These are phyloP conservation scores for Candida fluviatilis DNA, from an alignment of 805 yeast genomes.

Conservation along the genomic window DNA sequence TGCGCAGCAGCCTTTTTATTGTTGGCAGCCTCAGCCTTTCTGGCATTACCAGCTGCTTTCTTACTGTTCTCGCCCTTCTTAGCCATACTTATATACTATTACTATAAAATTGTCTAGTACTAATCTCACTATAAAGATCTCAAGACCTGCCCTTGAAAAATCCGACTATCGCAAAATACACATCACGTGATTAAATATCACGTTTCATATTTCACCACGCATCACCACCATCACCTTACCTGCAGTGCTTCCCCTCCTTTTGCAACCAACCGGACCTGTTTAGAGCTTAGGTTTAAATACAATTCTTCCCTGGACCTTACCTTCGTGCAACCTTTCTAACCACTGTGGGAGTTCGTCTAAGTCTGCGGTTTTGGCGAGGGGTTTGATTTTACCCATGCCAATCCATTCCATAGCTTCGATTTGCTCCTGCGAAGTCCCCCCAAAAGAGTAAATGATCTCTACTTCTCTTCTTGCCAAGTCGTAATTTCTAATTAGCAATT, in stretches of 20 bases:
- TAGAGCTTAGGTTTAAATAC: conserved; percentile 30
- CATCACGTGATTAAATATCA: too few relatives aligned
- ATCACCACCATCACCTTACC: too few relatives aligned
- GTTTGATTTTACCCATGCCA: conserved; percentile 34
- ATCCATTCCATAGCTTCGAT: conserved; percentile 41
- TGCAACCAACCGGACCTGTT: too few relatives aligned
- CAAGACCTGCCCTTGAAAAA: too few relatives aligned
- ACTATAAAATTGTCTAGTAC: neutral
- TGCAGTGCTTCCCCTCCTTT: too few relatives aligned
- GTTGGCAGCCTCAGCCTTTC: conserved; percentile 61
- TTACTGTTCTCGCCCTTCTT: conserved; percentile 47
- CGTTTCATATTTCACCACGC: too few relatives aligned
- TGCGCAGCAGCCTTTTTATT: conserved; percentile 52
- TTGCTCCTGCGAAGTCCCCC: conserved; percentile 44
- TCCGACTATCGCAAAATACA: neutral
- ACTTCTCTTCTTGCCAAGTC: conserved; percentile 40
- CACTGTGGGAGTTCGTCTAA: conserved; percentile 34
- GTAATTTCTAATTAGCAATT: conserved; percentile 26
- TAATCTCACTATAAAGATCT: too few relatives aligned
- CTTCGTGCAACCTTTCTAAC: conserved; percentile 30
- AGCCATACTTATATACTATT: conserved; percentile 44
- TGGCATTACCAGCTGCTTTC: conserved; percentile 62
- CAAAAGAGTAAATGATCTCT: conserved; percentile 35
- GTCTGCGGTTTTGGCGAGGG: conserved; percentile 24
- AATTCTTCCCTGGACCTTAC: conserved; percentile 40